A percentile compares a stretch with the other conserved stretches of the same genome.
phyloP scores from a whole-genome alignment of 2,329 filamentous ascomycete species.

The Neonectria neomacrospora region DNA sequence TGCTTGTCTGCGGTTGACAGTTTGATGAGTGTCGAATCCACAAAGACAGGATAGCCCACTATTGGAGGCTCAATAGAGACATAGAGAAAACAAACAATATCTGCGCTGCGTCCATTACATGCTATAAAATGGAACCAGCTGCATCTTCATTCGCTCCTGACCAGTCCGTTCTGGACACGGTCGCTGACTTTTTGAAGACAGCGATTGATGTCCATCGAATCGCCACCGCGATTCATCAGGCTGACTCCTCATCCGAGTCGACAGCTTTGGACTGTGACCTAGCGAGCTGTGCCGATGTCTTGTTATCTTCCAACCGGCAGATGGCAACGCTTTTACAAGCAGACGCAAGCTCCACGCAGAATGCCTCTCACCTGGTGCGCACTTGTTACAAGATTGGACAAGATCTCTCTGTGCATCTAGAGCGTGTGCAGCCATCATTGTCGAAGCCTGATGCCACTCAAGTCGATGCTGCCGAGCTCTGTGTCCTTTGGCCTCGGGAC shows the following conservation, averaged over 20 bases:
- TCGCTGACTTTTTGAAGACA: slow-evolving; percentile 35
- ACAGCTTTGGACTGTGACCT: slow-evolving; percentile 15
- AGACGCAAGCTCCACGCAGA: neutral
- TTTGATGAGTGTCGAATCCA: no score
- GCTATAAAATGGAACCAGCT: slow-evolving; percentile 48
- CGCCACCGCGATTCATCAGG: slow-evolving; percentile 25
- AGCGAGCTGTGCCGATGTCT: slow-evolving; percentile 11
- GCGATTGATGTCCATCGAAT: slow-evolving; percentile 24
- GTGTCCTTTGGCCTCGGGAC: slow-evolving; percentile 33
- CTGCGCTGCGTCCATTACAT: slow-evolving; percentile 43
- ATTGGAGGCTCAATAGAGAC: neutral
- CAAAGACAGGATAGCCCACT: neutral
- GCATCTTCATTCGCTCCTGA: slow-evolving; percentile 9
- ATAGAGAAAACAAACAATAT: slow-evolving; percentile 22
- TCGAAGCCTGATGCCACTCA: neutral
- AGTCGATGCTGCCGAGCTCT: slow-evolving; percentile 22
- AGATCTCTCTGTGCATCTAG: slow-evolving; percentile 40
- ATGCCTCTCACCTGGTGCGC: neutral
- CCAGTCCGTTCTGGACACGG: slow-evolving; percentile 15
- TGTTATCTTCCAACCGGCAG: slow-evolving; percentile 19
- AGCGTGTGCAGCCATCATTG: slow-evolving; percentile 15
- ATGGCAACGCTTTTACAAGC: slow-evolving; percentile 17
- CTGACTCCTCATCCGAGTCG: neutral
- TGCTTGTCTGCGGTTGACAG: neutral
- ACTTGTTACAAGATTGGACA: slow-evolving; percentile 42